Conservation (phyloP, 2,329 filamentous ascomycete species). For the Neobulgaria alba region DNA sequence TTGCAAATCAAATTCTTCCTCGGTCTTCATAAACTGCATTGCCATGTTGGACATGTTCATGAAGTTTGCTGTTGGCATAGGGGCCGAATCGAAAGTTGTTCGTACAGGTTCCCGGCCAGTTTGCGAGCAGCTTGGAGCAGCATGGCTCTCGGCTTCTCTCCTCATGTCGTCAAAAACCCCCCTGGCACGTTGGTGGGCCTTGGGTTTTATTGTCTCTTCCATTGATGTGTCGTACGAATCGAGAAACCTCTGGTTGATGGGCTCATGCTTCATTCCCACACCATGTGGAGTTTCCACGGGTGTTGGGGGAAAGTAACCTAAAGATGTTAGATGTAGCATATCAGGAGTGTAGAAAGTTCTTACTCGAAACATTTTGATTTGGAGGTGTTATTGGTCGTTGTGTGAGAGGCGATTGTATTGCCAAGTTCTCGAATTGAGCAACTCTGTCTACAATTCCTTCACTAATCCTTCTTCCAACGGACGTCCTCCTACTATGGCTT, state of each 20-base stretch:
- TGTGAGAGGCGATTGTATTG: conserved; percentile 30
- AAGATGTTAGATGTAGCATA: conserved; percentile 20
- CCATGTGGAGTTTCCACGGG: conserved; percentile 56
- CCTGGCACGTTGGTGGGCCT: conserved; percentile 36
- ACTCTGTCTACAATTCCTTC: conserved; percentile 53
- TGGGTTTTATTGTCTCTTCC: conserved; percentile 58
- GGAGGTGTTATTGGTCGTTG: conserved; percentile 53
- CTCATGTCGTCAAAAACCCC: conserved; percentile 52
- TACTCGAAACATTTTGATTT: conserved; percentile 51
- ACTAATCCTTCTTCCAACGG: conserved; percentile 43
- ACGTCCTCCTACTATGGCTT: conserved; percentile 24
- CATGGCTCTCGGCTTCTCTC: conserved; percentile 43
- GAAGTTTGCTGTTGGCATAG: conserved; percentile 49
- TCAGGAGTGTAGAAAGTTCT: conserved; percentile 25
- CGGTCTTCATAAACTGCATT: conserved; percentile 35
- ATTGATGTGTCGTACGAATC: conserved; percentile 57
- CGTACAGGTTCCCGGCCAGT: conserved; percentile 38
- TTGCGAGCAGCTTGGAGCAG: conserved; percentile 48
- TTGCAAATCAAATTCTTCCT: conserved; percentile 17
- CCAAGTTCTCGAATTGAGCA: conserved; percentile 48
- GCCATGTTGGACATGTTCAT: conserved; percentile 41
- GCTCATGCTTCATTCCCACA: conserved; percentile 28
- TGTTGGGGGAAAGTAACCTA: conserved; percentile 58
- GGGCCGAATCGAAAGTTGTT: conserved; percentile 40
- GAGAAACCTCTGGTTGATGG: conserved; percentile 41